Base-by-base conservation (phyloP, 148 eudicot species). In the Beta vulgaris region DNA sequence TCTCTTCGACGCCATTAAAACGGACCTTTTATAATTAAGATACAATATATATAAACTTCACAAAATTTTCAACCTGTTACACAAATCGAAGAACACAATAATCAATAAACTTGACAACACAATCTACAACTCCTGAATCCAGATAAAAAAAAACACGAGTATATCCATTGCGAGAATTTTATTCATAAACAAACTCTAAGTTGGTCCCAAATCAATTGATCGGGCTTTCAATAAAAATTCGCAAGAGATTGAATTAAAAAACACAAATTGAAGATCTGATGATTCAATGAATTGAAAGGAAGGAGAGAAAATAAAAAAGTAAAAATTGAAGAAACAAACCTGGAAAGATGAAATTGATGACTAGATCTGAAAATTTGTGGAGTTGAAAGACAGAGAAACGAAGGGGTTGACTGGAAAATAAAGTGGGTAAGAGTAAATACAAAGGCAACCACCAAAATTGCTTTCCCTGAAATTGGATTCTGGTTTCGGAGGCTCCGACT, bases 1-100 rank as follows among this genome's bases (percentile, higher is more conserved):
- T 64, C 83, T 72, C 65, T 75, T 80, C 14, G 83, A 80, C 21
- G 83, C 83, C 83, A 80, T 80, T n/a, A 58, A 0, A 62, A 31
- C 23, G 19, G 25, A 68, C 9, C 51, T 16, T 58, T 6, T 48
- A 58, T 62, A 36, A 25, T 2, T 19, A 65, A 64, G 51, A 40
- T 40, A 37, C 54, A 53, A 54, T 25, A 42, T 36, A 68, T 40
- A 19, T 21, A 43, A 2, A 23, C 62, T 65, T 68, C 51, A 64
- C 49, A 26, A n/a, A 66, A 66, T 4, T 42, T 28, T 59, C 57
- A 55, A 19, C 61, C 73, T 46, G 61, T 11, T 36, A 28, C 32
- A 58, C 3, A 4, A 69, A 34, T 58, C 36, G 23, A 51, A 11
- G 39, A 69, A 46, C 2, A 59, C 46, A 34, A 70, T 16, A 13